Evolutionary conservation across 306 rosid species (phyloP).

Genomic region (Senna siamea): DNA sequence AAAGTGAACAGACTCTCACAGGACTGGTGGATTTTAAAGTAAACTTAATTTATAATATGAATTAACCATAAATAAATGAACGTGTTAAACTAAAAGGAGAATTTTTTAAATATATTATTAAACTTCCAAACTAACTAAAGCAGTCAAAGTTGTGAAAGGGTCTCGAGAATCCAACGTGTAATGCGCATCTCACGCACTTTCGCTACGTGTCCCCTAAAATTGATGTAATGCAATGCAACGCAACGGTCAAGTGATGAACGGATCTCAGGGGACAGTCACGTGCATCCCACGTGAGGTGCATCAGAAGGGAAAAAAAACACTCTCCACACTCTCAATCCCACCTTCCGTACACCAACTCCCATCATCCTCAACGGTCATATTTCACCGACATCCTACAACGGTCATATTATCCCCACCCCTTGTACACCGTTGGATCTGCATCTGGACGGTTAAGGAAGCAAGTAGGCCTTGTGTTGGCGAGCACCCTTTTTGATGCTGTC

Average conservation of each 20-base stretch:
- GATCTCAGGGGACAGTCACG: conserved; percentile 64
- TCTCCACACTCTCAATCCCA: conserved; percentile 3
- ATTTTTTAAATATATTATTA: no score
- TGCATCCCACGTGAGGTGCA: conserved; percentile 40
- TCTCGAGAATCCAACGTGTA: conserved; percentile 9
- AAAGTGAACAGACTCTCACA: no score
- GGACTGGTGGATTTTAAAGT: no score
- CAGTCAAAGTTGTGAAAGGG: background rate
- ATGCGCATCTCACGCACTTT: background rate
- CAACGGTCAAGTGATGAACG: conserved; percentile 74
- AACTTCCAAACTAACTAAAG: background rate
- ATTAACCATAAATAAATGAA: no score
- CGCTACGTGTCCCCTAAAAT: background rate
- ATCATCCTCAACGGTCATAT: conserved; percentile 75
- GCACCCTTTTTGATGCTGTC: conserved; percentile 23
- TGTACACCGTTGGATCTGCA: conserved; percentile 67
- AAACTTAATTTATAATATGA: no score
- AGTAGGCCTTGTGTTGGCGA: background rate
- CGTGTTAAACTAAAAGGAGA: no score
- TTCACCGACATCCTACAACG: conserved; percentile 72
- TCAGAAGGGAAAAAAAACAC: background rate
- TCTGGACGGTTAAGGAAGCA: conserved; percentile 45
- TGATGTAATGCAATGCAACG: conserved; percentile 41
- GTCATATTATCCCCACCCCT: conserved; percentile 42
- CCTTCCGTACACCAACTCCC: conserved; percentile 55